Conservation (phyloP, 2,329 filamentous ascomycete genomes). For the Exophiala calicioides region DNA sequence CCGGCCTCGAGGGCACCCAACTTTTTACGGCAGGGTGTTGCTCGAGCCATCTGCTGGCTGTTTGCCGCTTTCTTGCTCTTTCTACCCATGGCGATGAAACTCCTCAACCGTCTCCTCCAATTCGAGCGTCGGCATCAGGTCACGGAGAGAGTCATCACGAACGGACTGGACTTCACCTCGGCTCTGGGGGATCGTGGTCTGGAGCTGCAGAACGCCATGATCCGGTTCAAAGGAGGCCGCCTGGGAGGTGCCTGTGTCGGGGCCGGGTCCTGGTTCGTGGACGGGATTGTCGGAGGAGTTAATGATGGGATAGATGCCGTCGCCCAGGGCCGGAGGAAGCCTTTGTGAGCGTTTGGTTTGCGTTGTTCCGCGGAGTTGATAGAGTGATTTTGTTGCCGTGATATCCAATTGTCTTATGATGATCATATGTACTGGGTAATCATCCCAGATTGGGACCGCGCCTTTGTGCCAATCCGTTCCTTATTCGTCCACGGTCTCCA, state of each 20-base stretch:
- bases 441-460: too few species aligned
- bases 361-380: too few species aligned
- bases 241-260: slow-evolving; percentile 62
- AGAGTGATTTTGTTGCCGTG: too few species aligned
- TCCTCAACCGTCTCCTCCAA: slow-evolving; percentile 34
- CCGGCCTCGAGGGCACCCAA: slow-evolving; percentile 6
- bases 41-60: slow-evolving; percentile 24
- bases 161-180: slow-evolving; percentile 56
- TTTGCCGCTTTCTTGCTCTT: slow-evolving; percentile 22
- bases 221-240: slow-evolving; percentile 64
- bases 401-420: too few species aligned
- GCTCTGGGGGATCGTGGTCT: slow-evolving; percentile 55
- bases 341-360: slow-evolving; percentile 47
- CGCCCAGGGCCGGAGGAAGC: slow-evolving; percentile 40
- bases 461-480: too few species aligned
- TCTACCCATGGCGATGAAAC: slow-evolving; percentile 22
- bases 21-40: slow-evolving; percentile 20
- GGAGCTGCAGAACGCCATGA: slow-evolving; percentile 56
- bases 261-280: slow-evolving; percentile 61
- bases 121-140: slow-evolving; percentile 69
- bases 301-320: slow-evolving; percentile 55
- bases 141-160: slow-evolving; percentile 58
- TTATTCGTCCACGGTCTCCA: too few species aligned
- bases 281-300: slow-evolving; percentile 66
- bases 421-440: too few species aligned